These are phyloP conservation scores for Pseudogymnoascus sp. DNA, from an alignment of 2,329 filamentous ascomycete genomes.

Conservation along the genomic window DNA sequence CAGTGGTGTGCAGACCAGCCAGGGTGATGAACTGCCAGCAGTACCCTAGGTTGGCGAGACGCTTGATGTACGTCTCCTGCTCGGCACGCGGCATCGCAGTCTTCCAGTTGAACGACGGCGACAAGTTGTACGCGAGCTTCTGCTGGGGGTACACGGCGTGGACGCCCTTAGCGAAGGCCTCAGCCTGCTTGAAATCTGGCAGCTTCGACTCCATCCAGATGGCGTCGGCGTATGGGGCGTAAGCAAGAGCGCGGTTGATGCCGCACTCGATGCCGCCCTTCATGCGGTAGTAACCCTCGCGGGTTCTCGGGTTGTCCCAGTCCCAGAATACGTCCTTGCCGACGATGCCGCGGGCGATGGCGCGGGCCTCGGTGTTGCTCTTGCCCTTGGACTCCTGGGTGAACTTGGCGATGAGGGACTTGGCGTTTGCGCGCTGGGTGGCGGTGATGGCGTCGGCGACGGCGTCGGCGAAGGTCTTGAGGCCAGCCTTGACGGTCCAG, in stretches of 20 bases:
- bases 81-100: slow-evolving; percentile 83
- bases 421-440: slow-evolving; percentile 58
- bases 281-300: slow-evolving; percentile 92
- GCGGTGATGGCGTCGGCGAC: slow-evolving; percentile 74
- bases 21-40: slow-evolving; percentile 99
- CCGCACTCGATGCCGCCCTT: slow-evolving; percentile 86
- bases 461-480: slow-evolving; percentile 86
- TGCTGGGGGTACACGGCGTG: slow-evolving; percentile 93
- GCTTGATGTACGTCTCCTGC: slow-evolving; percentile 94
- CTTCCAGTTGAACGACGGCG: slow-evolving; percentile 99
- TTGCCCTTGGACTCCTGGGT: slow-evolving; percentile 64
- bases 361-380: slow-evolving; percentile 72
- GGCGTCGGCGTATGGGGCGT: slow-evolving; percentile 86
- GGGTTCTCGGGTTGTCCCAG: slow-evolving; percentile 87
- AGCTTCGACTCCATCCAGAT: slow-evolving; percentile 99
- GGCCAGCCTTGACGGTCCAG: slow-evolving; percentile 69
- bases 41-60: slow-evolving; percentile 81
- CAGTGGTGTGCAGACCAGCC: slow-evolving; percentile 89
- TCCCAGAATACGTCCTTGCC: slow-evolving; percentile 83
- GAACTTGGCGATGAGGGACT: slow-evolving; percentile 59
- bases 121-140: slow-evolving; percentile 98
- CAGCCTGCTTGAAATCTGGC: slow-evolving; percentile 81
- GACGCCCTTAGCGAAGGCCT: slow-evolving; percentile 87
- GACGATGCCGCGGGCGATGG: slow-evolving; percentile 66
- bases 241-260: slow-evolving; percentile 81